Percentiles rank a stretch among this genome's conserved stretches.
These are phyloP conservation scores for Candida freyschussii DNA, from an alignment of 1,139 yeast species.

Conservation along the genomic window DNA sequence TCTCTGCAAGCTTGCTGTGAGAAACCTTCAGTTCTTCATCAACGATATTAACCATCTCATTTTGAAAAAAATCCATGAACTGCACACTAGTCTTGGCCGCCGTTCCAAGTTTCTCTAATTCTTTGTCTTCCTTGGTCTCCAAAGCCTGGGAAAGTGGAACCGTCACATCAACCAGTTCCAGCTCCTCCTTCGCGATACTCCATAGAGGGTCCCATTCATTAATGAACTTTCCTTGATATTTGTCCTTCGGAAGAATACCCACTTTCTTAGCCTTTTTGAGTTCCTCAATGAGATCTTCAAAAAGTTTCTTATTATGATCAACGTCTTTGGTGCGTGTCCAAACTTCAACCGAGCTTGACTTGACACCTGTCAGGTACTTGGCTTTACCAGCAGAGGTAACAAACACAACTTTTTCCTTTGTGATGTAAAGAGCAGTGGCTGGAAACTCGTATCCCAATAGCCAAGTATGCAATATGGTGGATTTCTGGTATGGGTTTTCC, in stretches of 20 bases:
- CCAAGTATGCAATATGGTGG: conserved; percentile 89
- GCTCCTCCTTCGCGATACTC: conserved; percentile 34
- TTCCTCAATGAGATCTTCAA: conserved; percentile 51
- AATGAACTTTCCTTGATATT: conserved; percentile 76
- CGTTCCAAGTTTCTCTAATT: conserved; percentile 55
- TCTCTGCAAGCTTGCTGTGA: conserved; percentile 69
- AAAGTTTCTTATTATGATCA: conserved; percentile 65
- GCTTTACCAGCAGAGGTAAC: conserved; percentile 88
- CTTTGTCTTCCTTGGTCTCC: conserved; percentile 79
- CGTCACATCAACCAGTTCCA: conserved; percentile 53
- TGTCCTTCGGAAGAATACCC: conserved; percentile 69
- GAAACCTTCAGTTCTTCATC: conserved; percentile 81
- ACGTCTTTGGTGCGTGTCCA: conserved; percentile 76
- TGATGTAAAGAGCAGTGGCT: conserved; percentile 71
- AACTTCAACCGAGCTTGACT: conserved; percentile 49
- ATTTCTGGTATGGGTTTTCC: conserved; percentile 85
- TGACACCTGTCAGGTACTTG: conserved; percentile 61
- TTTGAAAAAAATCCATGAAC: conserved; percentile 79
- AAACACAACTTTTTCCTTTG: conserved; percentile 55
- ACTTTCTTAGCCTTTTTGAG: conserved; percentile 42
- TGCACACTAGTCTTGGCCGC: conserved; percentile 80
- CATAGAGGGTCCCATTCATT: conserved; percentile 71
- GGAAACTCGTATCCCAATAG: conserved; percentile 92
- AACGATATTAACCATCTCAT: conserved; percentile 81
- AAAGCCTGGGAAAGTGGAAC: conserved; percentile 52